Conservation (phyloP, 2,329 filamentous ascomycete genomes). For the Sporothrix globosa region DNA sequence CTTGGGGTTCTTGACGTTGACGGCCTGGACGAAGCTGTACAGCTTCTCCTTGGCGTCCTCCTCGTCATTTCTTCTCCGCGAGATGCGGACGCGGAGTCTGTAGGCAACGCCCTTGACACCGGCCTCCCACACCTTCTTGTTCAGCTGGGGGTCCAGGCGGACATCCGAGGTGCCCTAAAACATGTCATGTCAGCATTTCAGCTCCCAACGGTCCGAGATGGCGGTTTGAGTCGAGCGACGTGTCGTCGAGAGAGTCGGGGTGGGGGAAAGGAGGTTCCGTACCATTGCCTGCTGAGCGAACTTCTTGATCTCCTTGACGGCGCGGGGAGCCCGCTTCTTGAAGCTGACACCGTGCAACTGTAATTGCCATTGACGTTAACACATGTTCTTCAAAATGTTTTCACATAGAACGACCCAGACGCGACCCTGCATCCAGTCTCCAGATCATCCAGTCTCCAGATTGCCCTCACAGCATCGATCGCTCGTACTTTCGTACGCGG, state of each 20-base stretch:
- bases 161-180: conserved; percentile 90
- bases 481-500: too few relatives aligned
- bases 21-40: conserved; percentile 99
- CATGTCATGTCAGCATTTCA: conserved; percentile 17
- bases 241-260: conserved; percentile 21
- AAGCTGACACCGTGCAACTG: conserved; percentile 96
- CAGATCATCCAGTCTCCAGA: neutral
- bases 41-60: conserved; percentile 99
- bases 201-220: neutral
- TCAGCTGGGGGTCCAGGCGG: conserved; percentile 96
- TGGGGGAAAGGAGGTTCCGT: conserved; percentile 50
- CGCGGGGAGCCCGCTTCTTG: conserved; percentile 99
- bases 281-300: conserved; percentile 97
- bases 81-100: conserved; percentile 97
- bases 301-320: conserved; percentile 99
- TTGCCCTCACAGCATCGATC: neutral
- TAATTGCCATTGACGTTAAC: conserved; percentile 17
- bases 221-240: neutral
- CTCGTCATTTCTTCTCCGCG: conserved; percentile 99
- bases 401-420: neutral
- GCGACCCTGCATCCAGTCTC: neutral
- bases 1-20: conserved; percentile 99
- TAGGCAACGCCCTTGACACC: conserved; percentile 98
- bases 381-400: neutral
- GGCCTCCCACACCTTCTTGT: conserved; percentile 99